phyloP scores from a whole-genome alignment of 2,329 filamentous ascomycete species.

The Decorospora gaudefroyi region DNA sequence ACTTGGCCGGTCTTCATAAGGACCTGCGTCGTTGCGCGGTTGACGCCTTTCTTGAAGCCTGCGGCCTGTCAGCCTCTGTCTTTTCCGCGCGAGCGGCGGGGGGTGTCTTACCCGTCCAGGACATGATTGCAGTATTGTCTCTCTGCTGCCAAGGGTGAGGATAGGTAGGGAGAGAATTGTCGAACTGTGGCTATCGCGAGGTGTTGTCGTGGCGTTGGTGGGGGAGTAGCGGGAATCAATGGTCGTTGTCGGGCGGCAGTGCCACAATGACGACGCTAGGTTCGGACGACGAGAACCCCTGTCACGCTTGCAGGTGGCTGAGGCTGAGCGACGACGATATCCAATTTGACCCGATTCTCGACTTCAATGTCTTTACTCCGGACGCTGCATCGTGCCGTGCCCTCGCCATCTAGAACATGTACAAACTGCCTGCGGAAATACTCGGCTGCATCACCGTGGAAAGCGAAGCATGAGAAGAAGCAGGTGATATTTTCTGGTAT shows the following conservation, averaged over 20 bases:
- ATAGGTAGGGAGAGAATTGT: neutral
- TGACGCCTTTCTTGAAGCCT: constrained; percentile 96
- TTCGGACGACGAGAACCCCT: constrained; percentile 11
- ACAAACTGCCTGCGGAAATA: constrained; percentile 15
- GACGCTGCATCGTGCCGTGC: constrained; percentile 25
- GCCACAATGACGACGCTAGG: constrained; percentile 41
- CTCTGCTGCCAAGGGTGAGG: constrained; percentile 5
- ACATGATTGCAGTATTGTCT: constrained; percentile 41
- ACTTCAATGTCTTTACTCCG: constrained; percentile 31
- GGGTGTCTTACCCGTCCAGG: constrained; percentile 61
- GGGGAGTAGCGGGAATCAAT: constrained; percentile 9
- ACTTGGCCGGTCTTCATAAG: constrained; percentile 99
- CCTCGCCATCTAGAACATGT: constrained; percentile 10
- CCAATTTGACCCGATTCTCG: constrained; percentile 6
- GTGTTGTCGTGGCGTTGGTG: constrained; percentile 6
- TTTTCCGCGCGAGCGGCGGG: constrained; percentile 9
- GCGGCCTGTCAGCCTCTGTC: constrained; percentile 30
- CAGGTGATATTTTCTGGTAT: constrained; percentile 85
- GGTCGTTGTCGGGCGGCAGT: constrained; percentile 24
- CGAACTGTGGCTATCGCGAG: neutral
- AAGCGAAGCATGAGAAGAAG: constrained; percentile 5
- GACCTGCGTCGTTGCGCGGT: constrained; percentile 97
- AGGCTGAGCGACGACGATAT: constrained; percentile 18
- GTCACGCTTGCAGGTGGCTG: constrained; percentile 21
- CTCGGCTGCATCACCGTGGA: constrained; percentile 3